Base-by-base conservation (phyloP, 257 asterid genomes). In the Penstemon davidsonii region DNA sequence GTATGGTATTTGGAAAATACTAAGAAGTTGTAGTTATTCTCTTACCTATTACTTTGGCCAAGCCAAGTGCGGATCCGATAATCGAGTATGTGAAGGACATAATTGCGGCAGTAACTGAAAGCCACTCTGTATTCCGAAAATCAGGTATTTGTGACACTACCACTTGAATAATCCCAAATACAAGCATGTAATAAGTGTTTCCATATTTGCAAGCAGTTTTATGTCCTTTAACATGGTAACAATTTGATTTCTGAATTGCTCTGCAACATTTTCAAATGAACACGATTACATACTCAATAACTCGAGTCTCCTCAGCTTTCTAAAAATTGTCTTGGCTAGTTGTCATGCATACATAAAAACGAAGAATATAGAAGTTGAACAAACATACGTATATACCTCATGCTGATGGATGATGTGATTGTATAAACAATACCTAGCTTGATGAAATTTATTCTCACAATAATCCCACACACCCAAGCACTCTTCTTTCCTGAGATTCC, bases 21-120 rank as follows among this genome's bases (percentile, higher is more conserved):
- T 2, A 25, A 25, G 33, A 25, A 25, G 33, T 25, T 25, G 2
- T 25, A 25, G 2, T 25, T 25, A 25, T 25, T 25, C 40, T 65
- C 5, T 11, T 74, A 88, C 96, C 95, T 64, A 88, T 79, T 8
- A 88, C 94, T 80, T 77, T 85, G 75, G 90, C 88, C 74, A 88
- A 58, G 69, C 92, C 97, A 62, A 90, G 95, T 53, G 75, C 90
- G 4, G 87, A 53, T 62, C 96, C 96, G 15, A 82, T 85, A 55
- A 15, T 73, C 42, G 97, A 75, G 70, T 90, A 90, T 8, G 79
- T 63, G 59, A 90, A 87, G 36, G 96, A 87, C 96, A 90, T 90
- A 77, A 79, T 61, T 25, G 96, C 89, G 1, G 95, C 93, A 43
- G 87, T 45, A 64, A 81, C 64, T 36, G 96, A 90, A 19, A 90